phyloP scores from a whole-genome alignment of 148 eudicot species.

The Tetragonia tetragonoides region DNA sequence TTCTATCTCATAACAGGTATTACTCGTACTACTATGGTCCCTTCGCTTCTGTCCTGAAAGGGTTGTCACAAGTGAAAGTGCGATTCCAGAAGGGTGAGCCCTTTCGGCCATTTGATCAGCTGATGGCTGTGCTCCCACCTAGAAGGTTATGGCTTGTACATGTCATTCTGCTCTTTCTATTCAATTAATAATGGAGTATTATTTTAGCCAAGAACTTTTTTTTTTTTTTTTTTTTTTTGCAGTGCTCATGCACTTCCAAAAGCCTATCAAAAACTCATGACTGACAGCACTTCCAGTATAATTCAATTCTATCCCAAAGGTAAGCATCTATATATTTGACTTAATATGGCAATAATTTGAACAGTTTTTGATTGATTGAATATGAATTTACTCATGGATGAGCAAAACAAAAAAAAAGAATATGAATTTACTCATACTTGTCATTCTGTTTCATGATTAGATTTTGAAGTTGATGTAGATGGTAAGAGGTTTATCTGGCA shows the following conservation, averaged over 20 bases:
- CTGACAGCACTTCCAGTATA: constrained; percentile 33
- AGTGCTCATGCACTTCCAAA: constrained; percentile 62
- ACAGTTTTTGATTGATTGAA: too few species aligned
- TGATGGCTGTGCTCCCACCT: constrained; percentile 68
- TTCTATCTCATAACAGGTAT: constrained; percentile 33
- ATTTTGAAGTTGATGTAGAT: constrained; percentile 52
- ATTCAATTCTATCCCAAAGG: constrained; percentile 51
- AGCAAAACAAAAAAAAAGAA: too few species aligned
- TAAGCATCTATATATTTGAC: constrained; percentile 7
- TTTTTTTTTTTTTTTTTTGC: constrained; percentile 13
- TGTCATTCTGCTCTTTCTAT: not conserved
- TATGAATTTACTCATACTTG: not conserved
- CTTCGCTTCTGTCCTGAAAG: constrained; percentile 60
- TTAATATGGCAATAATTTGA: too few species aligned
- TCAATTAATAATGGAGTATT: too few species aligned
- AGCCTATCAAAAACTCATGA: constrained; percentile 43
- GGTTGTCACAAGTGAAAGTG: constrained; percentile 33
- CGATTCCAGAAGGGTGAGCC: constrained; percentile 47
- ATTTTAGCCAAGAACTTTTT: not conserved
- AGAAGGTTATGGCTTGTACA: constrained; percentile 35
- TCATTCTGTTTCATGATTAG: constrained; percentile 25
- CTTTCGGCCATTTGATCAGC: constrained; percentile 57
- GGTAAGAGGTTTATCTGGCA: constrained; percentile 64
- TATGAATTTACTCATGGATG: too few species aligned
- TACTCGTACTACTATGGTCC: constrained; percentile 56